Evolutionary conservation across 2,329 filamentous ascomycete species (phyloP), one percentile per base, ranked within the genome.

Genomic region (Knoxdaviesia capensis): DNA sequence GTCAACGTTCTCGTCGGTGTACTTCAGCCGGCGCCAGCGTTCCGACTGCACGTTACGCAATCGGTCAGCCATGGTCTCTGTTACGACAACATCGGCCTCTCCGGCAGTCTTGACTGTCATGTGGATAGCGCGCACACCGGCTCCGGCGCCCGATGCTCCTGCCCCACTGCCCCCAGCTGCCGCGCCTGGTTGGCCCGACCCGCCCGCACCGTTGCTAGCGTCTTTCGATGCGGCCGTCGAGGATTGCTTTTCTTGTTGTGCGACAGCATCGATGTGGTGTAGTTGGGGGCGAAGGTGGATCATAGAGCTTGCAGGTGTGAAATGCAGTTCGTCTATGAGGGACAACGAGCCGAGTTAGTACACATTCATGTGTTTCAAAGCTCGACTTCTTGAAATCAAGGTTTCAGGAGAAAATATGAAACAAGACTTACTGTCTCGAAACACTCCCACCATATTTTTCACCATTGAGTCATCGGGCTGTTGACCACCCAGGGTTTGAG

Each of bases 381-480:
- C 7, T 40, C 10, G 39, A n/a, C 6, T 41, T 2, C 32, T n/a
- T 9, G 38, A n/a, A 28, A 40, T 11, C 10, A 34, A 32, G 36
- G 40, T 37, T 8, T 5, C 7, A 36, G 9, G 42, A 28, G 11
- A 31, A 30, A 11, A 6, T 44, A 11, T 20, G 34, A 34, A 11
- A 35, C 38, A 5, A 30, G 28, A 65, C 75, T 51, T 59, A 88
- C 84, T 74, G 41, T 79, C 79, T 54, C 80, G 74, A 56, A 96
- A 94, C n/a, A 86, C 80, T 31, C 85, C 90, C 40, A 94, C 69
- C 77, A 94, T 92, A 62, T 93, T 93, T 49, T 84, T 79, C 28
- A 80, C 79, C 48, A 79, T 72, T 48, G 77, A 74, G 3, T 75
- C 65, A 36, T 74, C 69, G 8, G 77, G 68, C 46, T 84, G 77